These are phyloP conservation scores for Jaapia argillacea DNA, from an alignment of 768 basidiomycete genomes.

Conservation along the genomic window DNA sequence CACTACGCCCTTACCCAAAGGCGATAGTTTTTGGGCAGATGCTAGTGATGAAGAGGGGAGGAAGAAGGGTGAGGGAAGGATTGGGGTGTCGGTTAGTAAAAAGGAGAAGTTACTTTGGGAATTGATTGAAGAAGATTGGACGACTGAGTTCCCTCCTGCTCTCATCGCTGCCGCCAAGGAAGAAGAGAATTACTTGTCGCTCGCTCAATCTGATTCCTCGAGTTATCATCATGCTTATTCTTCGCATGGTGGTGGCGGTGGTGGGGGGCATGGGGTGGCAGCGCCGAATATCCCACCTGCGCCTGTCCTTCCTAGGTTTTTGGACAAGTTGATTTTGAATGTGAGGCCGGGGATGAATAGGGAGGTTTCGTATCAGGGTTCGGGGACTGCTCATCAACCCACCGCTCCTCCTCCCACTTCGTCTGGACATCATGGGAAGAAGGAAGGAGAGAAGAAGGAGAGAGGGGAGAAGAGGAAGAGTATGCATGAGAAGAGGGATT, in stretches of 20 bases:
- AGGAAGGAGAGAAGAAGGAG: no score
- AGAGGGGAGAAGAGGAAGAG: no score
- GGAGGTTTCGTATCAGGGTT: constrained; percentile 1
- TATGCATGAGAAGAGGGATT: no score
- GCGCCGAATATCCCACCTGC: constrained; percentile 82
- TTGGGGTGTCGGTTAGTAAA: constrained; percentile 6
- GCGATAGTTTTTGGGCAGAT: constrained; percentile 35
- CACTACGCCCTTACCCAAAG: constrained; percentile 10
- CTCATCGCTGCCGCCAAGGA: constrained; percentile 72
- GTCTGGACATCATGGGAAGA: no score
- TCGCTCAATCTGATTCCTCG: constrained; percentile 18
- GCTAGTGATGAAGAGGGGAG: constrained; percentile 10
- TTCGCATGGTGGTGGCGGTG: constrained; percentile 22
- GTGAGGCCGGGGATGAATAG: constrained; percentile 14
- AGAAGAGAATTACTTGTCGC: constrained; percentile 70
- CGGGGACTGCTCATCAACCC: neutral
- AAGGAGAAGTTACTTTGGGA: constrained; percentile 11
- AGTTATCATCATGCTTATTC: constrained; percentile 11
- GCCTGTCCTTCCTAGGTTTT: constrained; percentile 77
- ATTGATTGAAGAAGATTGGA: constrained; percentile 56
- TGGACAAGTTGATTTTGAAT: constrained; percentile 93
- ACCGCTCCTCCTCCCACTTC: no score
- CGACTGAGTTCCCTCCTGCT: constrained; percentile 64
- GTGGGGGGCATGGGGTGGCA: constrained; percentile 37
- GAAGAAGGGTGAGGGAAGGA: constrained; percentile 3